Conservation (phyloP, 2,329 filamentous ascomycete genomes). For the Alternaria arbusti region DNA sequence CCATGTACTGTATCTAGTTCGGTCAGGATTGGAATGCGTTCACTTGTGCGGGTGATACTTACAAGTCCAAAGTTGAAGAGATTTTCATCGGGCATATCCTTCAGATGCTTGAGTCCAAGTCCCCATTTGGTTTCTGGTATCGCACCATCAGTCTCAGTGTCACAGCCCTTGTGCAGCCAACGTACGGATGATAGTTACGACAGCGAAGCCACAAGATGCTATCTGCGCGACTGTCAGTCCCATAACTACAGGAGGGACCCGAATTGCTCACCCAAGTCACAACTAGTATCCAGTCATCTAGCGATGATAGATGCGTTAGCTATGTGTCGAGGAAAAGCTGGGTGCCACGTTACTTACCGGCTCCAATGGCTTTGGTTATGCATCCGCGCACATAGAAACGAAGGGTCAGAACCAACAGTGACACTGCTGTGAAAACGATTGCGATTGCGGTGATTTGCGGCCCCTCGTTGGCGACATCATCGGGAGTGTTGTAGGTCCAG, state of each 20-base stretch:
- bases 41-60: background rate
- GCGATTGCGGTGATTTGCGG: conserved; percentile 10
- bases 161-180: background rate
- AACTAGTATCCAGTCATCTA: conserved; percentile 17
- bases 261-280: conserved; percentile 16
- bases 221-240: conserved; percentile 3
- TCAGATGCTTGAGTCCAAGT: conserved; percentile 12
- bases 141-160: background rate
- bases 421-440: conserved; percentile 9
- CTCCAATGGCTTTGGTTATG: conserved; percentile 20
- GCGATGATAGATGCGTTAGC: background rate
- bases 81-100: conserved; percentile 18
- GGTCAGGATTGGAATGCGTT: background rate
- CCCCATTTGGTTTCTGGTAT: conserved; percentile 20
- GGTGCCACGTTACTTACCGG: conserved; percentile 7
- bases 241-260: background rate
- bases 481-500: conserved; percentile 19
- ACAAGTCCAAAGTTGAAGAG: conserved; percentile 22
- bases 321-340: background rate
- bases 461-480: conserved; percentile 7
- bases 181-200: conserved; percentile 18
- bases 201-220: conserved; percentile 19
- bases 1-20: conserved; percentile 22
- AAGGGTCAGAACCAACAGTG: conserved; percentile 10
- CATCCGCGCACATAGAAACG: conserved; percentile 17